Evolutionary conservation across 495 filamentous ascomycete species (phyloP), one percentile per base, ranked within the genome.

Genomic region (Aspergillus heteromorphus): DNA sequence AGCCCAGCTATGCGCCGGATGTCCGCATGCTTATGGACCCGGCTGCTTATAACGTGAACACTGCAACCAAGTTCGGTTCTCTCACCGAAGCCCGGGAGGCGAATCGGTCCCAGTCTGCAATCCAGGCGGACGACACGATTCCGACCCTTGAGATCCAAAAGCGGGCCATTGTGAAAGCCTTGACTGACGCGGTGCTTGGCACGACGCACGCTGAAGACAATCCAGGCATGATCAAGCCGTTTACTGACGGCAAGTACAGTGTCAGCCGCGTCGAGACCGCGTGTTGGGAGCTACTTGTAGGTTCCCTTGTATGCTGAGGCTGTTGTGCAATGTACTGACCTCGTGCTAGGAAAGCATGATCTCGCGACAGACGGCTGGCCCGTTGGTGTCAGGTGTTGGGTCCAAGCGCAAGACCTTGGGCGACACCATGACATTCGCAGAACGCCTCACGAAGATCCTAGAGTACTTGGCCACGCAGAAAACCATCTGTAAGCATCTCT

Each of bases 401-500:
- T 25, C 31, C 13, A 61, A 51, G 16, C 27, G 27, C n/a, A 48
- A 49, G 25, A 9, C 18, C 4, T 17, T 21, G 4, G 19, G 19
- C 21, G 53, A 53, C 1, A n/a, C 20, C 7, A 41, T 41, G 25
- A 49, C 40, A 4, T 56, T 62, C 25, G 18, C 30, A 6, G 8
- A 55, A 41, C 48, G 59, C 14, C 38, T 61, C 10, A 30, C 48
- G 10, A 42, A 40, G 16, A 53, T 58, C 4, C 36, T 62, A 3
- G 49, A 58, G 17, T 30, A 18, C 2, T 38, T 60, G 7, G 13
- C 25, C 7, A 19, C 41, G 6, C 67, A 68, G 40, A 73, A 75
- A 51, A 70, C 71, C 0, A 65, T 73, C 13, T 71, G 69, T 60
- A 73, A 74, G 56, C 73, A 75, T 40, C 38, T 74, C 10, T 45